These are phyloP conservation scores for Salix dunnii DNA, from an alignment of 345 rosid genomes.

Conservation along the genomic window DNA sequence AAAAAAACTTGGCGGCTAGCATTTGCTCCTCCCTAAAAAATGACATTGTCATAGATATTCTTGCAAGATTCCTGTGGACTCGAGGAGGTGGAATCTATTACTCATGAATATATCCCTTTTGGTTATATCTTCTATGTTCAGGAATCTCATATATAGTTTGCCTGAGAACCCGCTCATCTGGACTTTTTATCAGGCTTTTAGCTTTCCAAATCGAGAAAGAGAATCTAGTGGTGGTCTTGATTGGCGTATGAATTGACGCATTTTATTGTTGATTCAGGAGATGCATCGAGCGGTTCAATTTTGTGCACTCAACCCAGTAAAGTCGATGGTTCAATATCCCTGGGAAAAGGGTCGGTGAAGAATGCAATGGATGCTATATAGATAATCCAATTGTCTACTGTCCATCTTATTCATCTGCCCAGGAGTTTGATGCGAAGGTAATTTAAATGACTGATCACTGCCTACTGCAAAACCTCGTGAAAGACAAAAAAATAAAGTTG, in stretches of 20 bases:
- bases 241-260: too few species aligned
- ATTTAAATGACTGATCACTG: slow-evolving; percentile 81
- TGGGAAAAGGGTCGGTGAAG: slow-evolving; percentile 66
- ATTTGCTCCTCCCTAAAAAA: background rate
- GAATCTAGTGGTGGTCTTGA: slow-evolving; percentile 45
- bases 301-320: slow-evolving; percentile 90
- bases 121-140: background rate
- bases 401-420: slow-evolving; percentile 57
- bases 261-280: slow-evolving; percentile 80
- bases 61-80: background rate
- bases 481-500: slow-evolving; percentile 43
- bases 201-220: background rate
- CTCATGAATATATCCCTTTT: slow-evolving; percentile 7
- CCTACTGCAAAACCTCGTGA: slow-evolving; percentile 67
- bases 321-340: slow-evolving; percentile 76
- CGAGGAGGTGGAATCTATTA: too few species aligned
- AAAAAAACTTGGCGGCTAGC: background rate
- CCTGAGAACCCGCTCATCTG: slow-evolving; percentile 7
- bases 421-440: slow-evolving; percentile 50
- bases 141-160: slow-evolving; percentile 12
- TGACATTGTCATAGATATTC: background rate
- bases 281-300: slow-evolving; percentile 50
- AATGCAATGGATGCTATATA: slow-evolving; percentile 63
- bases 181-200: background rate
- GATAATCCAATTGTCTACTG: slow-evolving; percentile 44